These are phyloP conservation scores for Moesziomyces sp. DNA, from an alignment of 1,284 basidiomycete genomes.

Conservation along the genomic window DNA sequence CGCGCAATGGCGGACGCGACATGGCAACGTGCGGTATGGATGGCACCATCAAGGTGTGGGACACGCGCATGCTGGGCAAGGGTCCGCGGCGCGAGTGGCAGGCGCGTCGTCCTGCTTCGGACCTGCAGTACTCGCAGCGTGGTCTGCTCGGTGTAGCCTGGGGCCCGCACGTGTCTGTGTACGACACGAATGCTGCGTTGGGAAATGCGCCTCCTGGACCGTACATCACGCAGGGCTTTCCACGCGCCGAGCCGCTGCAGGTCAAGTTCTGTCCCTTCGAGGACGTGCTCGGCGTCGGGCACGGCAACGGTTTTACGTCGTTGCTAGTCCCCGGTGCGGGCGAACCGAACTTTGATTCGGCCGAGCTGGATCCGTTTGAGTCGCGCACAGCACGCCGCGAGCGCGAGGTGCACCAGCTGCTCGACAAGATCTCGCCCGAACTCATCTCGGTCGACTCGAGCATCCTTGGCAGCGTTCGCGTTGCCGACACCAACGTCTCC, in stretches of 20 bases:
- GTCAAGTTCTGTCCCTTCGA: slow-evolving; percentile 86
- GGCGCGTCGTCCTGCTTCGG: slow-evolving; percentile 71
- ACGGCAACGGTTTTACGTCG: slow-evolving; percentile 79
- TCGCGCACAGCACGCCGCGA: slow-evolving; percentile 83
- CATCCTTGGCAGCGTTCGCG: slow-evolving; percentile 70
- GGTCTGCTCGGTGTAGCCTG: slow-evolving; percentile 85
- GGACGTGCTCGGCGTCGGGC: slow-evolving; percentile 84
- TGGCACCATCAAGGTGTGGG: slow-evolving; percentile 91
- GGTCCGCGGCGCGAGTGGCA: slow-evolving; percentile 81
- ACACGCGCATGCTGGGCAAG: slow-evolving; percentile 92
- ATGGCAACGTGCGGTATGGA: slow-evolving; percentile 91
- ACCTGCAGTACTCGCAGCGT: slow-evolving; percentile 73
- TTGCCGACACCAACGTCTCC: slow-evolving; percentile 78
- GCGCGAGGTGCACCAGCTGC: slow-evolving; percentile 85
- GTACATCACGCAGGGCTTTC: slow-evolving; percentile 62
- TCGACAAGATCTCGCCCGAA: slow-evolving; percentile 96
- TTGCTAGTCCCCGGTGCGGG: slow-evolving; percentile 91
- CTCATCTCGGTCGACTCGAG: slow-evolving; percentile 91
- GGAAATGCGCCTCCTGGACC: slow-evolving; percentile 71
- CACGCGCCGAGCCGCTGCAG: slow-evolving; percentile 74
- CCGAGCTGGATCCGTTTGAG: slow-evolving; percentile 95
- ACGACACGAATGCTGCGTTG: slow-evolving; percentile 53
- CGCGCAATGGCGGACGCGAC: slow-evolving; percentile 79
- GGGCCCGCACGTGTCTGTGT: slow-evolving; percentile 80
- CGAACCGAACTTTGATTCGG: slow-evolving; percentile 92